These are phyloP conservation scores for Pontederia paniculata DNA, from an alignment of 176 grass and related monocot species.

Conservation along the genomic window DNA sequence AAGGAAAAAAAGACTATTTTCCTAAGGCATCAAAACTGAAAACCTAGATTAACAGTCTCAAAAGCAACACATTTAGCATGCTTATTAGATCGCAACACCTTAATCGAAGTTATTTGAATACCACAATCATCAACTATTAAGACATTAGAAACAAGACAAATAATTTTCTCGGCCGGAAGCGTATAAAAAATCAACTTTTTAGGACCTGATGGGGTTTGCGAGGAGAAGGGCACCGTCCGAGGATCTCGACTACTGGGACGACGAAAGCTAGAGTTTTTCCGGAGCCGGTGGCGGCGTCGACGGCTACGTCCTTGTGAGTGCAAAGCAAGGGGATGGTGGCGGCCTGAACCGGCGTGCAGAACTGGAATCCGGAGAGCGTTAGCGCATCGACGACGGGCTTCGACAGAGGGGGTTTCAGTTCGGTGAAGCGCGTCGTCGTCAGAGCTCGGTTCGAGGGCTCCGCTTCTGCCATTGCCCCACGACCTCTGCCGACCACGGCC, in stretches of 20 bases:
- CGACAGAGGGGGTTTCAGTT: slow-evolving; percentile 48
- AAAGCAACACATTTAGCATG: too few species aligned
- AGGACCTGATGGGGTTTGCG: slow-evolving; percentile 69
- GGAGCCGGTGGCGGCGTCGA: slow-evolving; percentile 85
- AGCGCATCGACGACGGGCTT: slow-evolving; percentile 50
- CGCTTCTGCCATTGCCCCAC: slow-evolving; percentile 5
- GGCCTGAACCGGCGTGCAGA: slow-evolving; percentile 81
- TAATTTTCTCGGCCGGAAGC: too few species aligned
- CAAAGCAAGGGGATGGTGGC: slow-evolving; percentile 70
- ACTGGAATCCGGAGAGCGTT: slow-evolving; percentile 40
- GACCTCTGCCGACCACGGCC: background rate
- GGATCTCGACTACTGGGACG: slow-evolving; percentile 77
- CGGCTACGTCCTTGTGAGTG: slow-evolving; percentile 78
- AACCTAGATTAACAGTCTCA: too few species aligned
- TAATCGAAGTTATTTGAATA: too few species aligned
- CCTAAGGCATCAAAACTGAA: too few species aligned
- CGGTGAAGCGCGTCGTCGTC: slow-evolving; percentile 50
- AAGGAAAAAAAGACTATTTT: too few species aligned
- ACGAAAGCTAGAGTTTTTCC: slow-evolving; percentile 91
- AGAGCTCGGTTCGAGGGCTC: slow-evolving; percentile 49
- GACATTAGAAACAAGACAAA: too few species aligned
- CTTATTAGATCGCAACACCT: too few species aligned
- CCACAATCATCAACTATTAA: too few species aligned
- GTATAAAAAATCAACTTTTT: background rate
- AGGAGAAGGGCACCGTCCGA: slow-evolving; percentile 39